These are phyloP conservation scores for Fragaria ananassa DNA, from an alignment of 306 rosid species.

Conservation along the genomic window DNA sequence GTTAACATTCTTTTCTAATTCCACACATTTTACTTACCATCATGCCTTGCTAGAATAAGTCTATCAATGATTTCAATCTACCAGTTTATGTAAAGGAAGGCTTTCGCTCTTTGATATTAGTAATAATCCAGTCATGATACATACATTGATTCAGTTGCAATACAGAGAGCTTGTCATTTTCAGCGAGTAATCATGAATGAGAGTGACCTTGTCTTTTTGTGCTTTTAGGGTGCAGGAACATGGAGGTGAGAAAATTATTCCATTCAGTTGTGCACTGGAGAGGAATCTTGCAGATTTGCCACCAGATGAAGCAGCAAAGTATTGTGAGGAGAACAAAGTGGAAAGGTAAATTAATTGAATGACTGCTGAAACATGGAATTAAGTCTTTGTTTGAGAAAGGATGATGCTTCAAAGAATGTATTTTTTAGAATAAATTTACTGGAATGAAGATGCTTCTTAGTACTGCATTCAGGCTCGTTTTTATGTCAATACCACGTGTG, in stretches of 20 bases:
- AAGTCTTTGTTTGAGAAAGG: background rate
- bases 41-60: background rate
- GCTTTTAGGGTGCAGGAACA: slow-evolving; percentile 94
- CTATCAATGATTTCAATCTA: background rate
- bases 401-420: background rate
- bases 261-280: slow-evolving; percentile 86
- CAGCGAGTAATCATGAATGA: background rate
- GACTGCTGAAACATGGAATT: background rate
- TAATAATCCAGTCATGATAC: background rate
- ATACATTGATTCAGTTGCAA: background rate
- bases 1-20: background rate
- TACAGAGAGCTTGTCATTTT: background rate
- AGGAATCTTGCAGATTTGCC: slow-evolving; percentile 82
- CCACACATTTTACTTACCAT: background rate
- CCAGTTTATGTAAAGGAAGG: background rate
- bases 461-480: background rate
- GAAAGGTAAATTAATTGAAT: slow-evolving; percentile 57
- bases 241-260: slow-evolving; percentile 82
- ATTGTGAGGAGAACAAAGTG: slow-evolving; percentile 81
- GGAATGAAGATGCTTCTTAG: background rate
- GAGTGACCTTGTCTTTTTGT: slow-evolving; percentile 19
- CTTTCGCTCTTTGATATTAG: background rate
- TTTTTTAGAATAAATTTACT: background rate
- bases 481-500: background rate
- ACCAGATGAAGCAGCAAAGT: slow-evolving; percentile 71